phyloP scores from a whole-genome alignment of 768 basidiomycete genomes.

The Podaxis sp. region DNA sequence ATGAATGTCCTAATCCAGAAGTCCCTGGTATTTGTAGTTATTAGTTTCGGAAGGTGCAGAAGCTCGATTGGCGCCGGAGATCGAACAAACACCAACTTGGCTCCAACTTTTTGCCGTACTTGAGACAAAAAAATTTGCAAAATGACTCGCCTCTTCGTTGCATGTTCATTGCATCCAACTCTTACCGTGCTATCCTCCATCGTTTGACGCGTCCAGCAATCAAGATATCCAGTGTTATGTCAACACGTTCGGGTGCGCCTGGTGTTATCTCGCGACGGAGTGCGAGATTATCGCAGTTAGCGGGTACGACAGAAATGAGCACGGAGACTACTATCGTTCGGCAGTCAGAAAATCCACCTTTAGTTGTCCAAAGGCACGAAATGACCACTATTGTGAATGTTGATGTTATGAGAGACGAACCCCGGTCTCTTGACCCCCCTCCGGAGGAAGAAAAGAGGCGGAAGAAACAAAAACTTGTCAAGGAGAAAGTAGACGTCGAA shows the following conservation, averaged over 20 bases:
- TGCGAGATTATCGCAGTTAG: neutral
- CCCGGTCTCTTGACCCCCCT: neutral
- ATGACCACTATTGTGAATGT: neutral
- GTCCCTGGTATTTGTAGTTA: neutral
- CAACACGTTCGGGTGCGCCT: neutral
- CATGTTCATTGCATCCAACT: neutral
- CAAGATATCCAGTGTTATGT: neutral
- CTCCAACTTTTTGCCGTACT: neutral
- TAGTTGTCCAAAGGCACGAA: neutral
- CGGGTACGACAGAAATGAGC: neutral
- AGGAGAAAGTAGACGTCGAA: neutral
- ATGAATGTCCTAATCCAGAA: neutral
- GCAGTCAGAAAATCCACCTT: neutral
- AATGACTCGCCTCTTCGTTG: neutral
- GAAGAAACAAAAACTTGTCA: constrained; percentile 1
- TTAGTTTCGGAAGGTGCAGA: constrained; percentile 1
- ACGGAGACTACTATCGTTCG: neutral
- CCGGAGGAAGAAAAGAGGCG: constrained; percentile 3
- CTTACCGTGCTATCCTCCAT: neutral
- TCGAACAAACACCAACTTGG: neutral
- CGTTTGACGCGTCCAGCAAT: neutral
- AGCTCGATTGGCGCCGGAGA: constrained; percentile 5
- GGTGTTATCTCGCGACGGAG: constrained; percentile 5
- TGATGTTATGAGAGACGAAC: neutral
- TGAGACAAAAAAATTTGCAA: neutral